Evolutionary conservation across 345 rosid genomes (phyloP), one percentile per base, ranked within the genome.

Genomic region (Kandelia obovata): DNA sequence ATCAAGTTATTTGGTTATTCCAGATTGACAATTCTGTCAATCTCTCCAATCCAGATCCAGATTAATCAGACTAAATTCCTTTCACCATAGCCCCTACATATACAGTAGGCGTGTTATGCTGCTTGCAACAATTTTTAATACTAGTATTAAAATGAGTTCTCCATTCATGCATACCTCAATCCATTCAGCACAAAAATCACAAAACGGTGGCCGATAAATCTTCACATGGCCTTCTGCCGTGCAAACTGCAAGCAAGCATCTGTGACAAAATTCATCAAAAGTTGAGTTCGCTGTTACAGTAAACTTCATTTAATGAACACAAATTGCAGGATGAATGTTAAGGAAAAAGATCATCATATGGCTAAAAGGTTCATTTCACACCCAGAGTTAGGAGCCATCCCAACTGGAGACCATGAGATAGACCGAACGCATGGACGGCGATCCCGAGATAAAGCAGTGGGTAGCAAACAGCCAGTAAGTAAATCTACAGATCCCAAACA

Each of bases 121-220:
- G 49, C 49, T 13, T 43, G 17, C 17, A 11, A 43, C 49, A 43
- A 43, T 43, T 13, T 43, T 43, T 15, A 2, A 43, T 13, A 43
- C 16, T 13, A 43, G 49, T 13, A 43, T 43, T 43, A 43, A 43
- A 64, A 46, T 37, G 35, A 43, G 43, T 27, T 39, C 32, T 64
- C 51, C 49, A 72, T 19, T n/a, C 49, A 63, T 37, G 52, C 82
- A 62, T 74, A 95, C 98, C 96, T 86, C 97, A 71, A 95, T 73
- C 99, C 99, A 95, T 74, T 95, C 96, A 65, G 99, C 85, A 79
- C 82, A 82, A 73, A 88, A 94, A 77, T 92, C 97, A 73, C 79
- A 78, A 81, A 73, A 86, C 10, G 99, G 97, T 62, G 91, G 85
- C 53, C 91, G 87, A 73, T 88, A 95, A 76, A 95, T 73, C 84